phyloP scores from a whole-genome alignment of 352 stramenopile species.

The Elongisporangium senticosum region DNA sequence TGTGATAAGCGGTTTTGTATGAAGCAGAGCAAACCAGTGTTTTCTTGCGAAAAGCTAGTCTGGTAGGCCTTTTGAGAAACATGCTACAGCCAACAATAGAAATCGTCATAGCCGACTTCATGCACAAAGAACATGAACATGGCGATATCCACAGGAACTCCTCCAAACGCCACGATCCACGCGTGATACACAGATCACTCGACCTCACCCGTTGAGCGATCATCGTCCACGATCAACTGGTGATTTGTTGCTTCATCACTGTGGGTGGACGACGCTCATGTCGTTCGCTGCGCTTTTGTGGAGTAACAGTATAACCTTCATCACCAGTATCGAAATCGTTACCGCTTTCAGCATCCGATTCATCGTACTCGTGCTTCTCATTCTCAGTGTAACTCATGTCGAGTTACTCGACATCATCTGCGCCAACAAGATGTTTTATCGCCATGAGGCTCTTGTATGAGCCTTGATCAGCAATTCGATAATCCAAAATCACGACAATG shows the following conservation, averaged over 20 bases:
- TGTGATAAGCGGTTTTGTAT: too few relatives aligned
- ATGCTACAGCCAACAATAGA: too few relatives aligned
- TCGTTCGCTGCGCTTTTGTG: constrained; percentile 16
- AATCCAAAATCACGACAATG: constrained; percentile 53
- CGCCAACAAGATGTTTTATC: constrained; percentile 40
- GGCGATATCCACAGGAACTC: too few relatives aligned
- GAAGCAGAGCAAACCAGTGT: too few relatives aligned
- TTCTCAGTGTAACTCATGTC: constrained; percentile 62
- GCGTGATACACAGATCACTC: constrained; percentile 53
- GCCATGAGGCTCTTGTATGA: constrained; percentile 56
- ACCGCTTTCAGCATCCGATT: constrained; percentile 13
- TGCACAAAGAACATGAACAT: too few relatives aligned
- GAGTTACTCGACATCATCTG: constrained; percentile 65
- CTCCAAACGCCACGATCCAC: constrained; percentile 70
- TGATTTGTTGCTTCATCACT: constrained; percentile 31
- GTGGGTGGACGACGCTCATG: constrained; percentile 39
- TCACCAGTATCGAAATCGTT: constrained; percentile 29
- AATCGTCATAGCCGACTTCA: too few relatives aligned
- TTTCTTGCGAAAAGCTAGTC: too few relatives aligned
- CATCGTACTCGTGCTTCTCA: constrained; percentile 40
- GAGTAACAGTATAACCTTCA: constrained; percentile 20
- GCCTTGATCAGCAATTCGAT: constrained; percentile 45
- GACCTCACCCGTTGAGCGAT: constrained; percentile 69
- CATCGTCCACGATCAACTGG: constrained; percentile 64
- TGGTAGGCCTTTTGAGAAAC: too few relatives aligned